phyloP scores from a whole-genome alignment of 2,329 filamentous ascomycete species.

The Fusarium subtropicale region DNA sequence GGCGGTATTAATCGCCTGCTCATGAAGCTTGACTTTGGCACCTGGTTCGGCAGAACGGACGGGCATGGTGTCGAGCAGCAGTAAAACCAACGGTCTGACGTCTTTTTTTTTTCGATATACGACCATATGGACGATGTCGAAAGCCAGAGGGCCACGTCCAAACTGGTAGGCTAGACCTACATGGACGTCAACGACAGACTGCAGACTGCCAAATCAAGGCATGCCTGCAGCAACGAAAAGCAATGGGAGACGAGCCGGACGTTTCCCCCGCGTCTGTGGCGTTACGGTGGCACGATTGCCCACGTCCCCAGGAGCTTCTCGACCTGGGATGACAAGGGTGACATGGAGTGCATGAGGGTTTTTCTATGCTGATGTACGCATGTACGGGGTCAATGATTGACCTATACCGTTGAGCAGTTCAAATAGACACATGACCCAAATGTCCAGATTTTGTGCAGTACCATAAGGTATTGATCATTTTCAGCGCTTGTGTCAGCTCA shows the following conservation, averaged over 20 bases:
- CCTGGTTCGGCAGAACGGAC: conserved; percentile 61
- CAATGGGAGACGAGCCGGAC: conserved; percentile 15
- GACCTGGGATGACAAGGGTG: conserved; percentile 31
- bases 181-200: conserved; percentile 9
- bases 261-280: conserved; percentile 40
- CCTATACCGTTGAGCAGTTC: conserved; percentile 29
- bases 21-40: conserved; percentile 87
- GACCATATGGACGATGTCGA: not conserved
- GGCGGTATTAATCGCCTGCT: conserved; percentile 85
- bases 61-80: conserved; percentile 34
- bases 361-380: conserved; percentile 15
- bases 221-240: conserved; percentile 30
- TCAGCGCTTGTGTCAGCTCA: conserved; percentile 42
- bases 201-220: conserved; percentile 31
- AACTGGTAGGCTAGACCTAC: conserved; percentile 13
- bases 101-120: conserved; percentile 16
- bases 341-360: conserved; percentile 12
- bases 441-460: conserved; percentile 20
- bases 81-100: conserved; percentile 14
- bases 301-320: conserved; percentile 37
- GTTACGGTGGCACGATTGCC: conserved; percentile 47
- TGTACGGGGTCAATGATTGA: conserved; percentile 8
- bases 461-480: conserved; percentile 35
- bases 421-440: conserved; percentile 22
- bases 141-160: not conserved